These are phyloP conservation scores for Podaxis sp. DNA, from an alignment of 768 basidiomycete species.

Conservation along the genomic window DNA sequence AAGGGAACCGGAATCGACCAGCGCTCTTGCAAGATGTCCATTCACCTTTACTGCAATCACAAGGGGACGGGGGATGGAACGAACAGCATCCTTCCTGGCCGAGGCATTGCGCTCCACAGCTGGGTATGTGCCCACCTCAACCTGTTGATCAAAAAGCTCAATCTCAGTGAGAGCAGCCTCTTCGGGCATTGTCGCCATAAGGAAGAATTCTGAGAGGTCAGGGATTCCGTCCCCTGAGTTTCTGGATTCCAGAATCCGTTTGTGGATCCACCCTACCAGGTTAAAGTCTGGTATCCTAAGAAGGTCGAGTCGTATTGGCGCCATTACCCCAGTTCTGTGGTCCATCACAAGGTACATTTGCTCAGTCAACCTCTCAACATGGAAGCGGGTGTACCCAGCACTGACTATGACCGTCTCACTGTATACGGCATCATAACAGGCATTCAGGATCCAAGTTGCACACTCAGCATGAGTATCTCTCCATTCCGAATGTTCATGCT, in stretches of 20 bases:
- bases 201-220: too few relatives aligned
- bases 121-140: slow-evolving; percentile 18
- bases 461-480: not conserved
- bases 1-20: slow-evolving; percentile 30
- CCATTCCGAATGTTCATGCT: not conserved
- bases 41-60: not conserved
- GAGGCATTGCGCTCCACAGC: slow-evolving; percentile 26
- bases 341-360: not conserved
- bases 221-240: too few relatives aligned
- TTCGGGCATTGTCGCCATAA: too few relatives aligned
- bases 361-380: not conserved
- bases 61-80: not conserved
- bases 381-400: not conserved
- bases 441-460: not conserved
- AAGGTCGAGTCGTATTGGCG: too few relatives aligned
- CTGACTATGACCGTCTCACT: not conserved
- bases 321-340: not conserved
- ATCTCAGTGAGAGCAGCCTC: too few relatives aligned
- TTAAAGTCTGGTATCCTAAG: not conserved
- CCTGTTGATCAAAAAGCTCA: slow-evolving; percentile 16
- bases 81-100: slow-evolving; percentile 16
- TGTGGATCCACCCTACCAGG: not conserved
- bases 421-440: not conserved
- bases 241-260: too few relatives aligned
- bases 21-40: not conserved